Evolutionary conservation across 306 rosid species (phyloP), one percentile per base, ranked within the genome.

Genomic region (Quercus ilex): DNA sequence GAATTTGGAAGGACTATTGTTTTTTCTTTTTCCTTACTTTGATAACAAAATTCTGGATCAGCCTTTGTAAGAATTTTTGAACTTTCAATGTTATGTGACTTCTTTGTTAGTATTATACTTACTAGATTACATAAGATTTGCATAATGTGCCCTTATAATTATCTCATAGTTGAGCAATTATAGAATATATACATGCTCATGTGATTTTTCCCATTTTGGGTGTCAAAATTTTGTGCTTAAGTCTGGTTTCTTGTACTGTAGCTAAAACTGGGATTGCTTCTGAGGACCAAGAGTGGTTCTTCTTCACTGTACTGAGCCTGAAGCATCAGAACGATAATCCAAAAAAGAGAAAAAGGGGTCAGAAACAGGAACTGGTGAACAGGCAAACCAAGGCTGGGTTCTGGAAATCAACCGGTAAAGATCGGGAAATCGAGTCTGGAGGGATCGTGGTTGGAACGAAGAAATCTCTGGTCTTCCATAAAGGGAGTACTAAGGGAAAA

Each of bases 391-490:
- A 0, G 49, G 83, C 81, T 19, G 99, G 98, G 55, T 96, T 90
- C 60, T 96, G 99, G 99, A 96, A 96, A 81, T 96, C 98, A 10
- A 96, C 98, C 0, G 99, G 99, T 4, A 96, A 91, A 82, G 99
- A 96, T 89, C 91, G 96, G 2, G 86, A 15, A 79, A 96, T 96
- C 38, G 89, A 81, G 86, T 90, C 94, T 4, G 91, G 93, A 3
- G 30, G 77, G 0, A 85, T 1, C 74, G 74, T 90, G 92, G 89
- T 93, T 78, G 99, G 97, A 64, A 91, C 85, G 99, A 96, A 96
- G 84, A 96, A 91, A 87, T 91, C 97, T 15, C 80, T 93, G 75
- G 99, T 95, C 41, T 95, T 91, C 88, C 87, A 95, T 67, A 84
- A 73, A 2, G 99, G 99, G 51, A 97, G 99, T 78, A 93, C 98